Base-by-base conservation (phyloP, 2,329 filamentous ascomycete species). In the Xylariaceae sp. region DNA sequence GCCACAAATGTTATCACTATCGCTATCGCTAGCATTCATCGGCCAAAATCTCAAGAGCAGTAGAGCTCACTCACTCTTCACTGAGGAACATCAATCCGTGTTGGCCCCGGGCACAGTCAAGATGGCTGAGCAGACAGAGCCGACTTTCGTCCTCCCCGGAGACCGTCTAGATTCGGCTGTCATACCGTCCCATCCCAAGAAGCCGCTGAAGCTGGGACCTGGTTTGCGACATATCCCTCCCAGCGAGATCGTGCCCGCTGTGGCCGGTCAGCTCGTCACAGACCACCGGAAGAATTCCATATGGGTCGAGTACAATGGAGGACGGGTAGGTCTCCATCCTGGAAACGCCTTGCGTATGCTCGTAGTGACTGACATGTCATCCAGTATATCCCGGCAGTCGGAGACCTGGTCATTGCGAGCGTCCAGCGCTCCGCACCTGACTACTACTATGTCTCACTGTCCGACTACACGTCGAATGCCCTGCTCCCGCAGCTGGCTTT, bases 401-500 rank as follows among this genome's bases (percentile, higher is more conserved):
- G 82, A 53, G 92, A 98, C 58, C 76, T 94, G 30, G 80, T 96
- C 45, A 85, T 98, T 53, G 89, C 86, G 38, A 88, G 85, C 44
- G 71, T 96, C 47, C 77, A 84, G 52, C 83, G 81, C 57, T 80
- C 78, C 35, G 73, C 78, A 32, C 68, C 71, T 37, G 92, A 96
- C 49, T 73, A 75, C 55, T 95, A 85, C 69, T 80, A 83, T 59
- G 88, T 88, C 57, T 70, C 72, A 46, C 70, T 96, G 33, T 82
- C 85, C 18, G 69, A 77, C 35, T 72, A 78, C 53, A 72, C 73
- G 2, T 62, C 73, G 37, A 59, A 60, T 31, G 87, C 84, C 1
- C 67, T 84, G 13, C 77, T 96, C 1, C 87, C 85, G 0, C 84
- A 94, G 46, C 72, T 96, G 14, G 77, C 88, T n/a, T 98, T 98